Base-by-base conservation (phyloP, 345 rosid species). In the Sonneratia alba region DNA sequence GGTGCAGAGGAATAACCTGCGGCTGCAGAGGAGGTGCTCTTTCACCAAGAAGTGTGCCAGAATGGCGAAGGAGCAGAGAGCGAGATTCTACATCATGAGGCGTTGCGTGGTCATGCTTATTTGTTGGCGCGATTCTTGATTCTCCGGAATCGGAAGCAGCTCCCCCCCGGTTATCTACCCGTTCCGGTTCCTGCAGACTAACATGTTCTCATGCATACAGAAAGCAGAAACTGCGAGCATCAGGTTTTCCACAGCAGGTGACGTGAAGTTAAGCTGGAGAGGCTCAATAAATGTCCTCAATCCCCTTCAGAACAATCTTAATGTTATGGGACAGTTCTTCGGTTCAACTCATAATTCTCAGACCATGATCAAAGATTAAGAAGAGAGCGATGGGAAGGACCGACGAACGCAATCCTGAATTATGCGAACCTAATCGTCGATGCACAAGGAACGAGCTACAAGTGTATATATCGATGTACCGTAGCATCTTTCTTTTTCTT, bases 1-100 rank as follows among this genome's bases (percentile, higher is more conserved):
- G 56, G 6, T 27, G 36, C 12, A 5, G 64, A 21, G 47, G 22
- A 48, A 53, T 63, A 48, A 19, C 69, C 24, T 36, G 22, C 53
- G 34, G 61, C 19, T 36, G 43, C 75, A 67, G 45, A 38, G 56
- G 36, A 70, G 69, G 63, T 75, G 76, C 57, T 68, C 81, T 16
- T 81, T 84, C 68, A 56, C 82, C 34, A 70, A 79, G 55, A 81
- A 79, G 70, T 84, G 87, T 53, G 82, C 82, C 2, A 81, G 74
- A 37, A 66, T 84, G 77, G 83, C 77, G 48, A 79, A 77, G 51
- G 78, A 84, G 43, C 87, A 82, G 53, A 76, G 83, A 42, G 82
- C 87, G 4, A 74, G 85, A 70, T 84, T 84, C 74, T 84, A 84
- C 77, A 81, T 84, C 77, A 66, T 84, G 79, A 74, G 85, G 72